Evolutionary conservation across 2,329 filamentous ascomycete species (phyloP), one percentile per base, ranked within the genome.

Genomic region (Pleomassaria siparia): DNA sequence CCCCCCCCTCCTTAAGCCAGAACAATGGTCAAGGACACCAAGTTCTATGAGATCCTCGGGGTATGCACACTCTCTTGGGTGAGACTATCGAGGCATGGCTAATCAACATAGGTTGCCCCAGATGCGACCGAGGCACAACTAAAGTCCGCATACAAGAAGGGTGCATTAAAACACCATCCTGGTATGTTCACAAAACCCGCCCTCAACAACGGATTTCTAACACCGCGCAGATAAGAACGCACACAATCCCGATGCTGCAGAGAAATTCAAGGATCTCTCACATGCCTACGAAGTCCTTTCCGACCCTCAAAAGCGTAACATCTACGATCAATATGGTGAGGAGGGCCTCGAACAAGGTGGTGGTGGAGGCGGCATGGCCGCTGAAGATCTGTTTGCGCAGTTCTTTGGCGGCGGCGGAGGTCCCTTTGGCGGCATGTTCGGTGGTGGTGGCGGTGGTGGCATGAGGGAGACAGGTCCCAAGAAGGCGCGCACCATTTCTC

Each of bases 321-420:
- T 97, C 53, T 99, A 99, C 74, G 94, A 99, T 68, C 90, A 96
- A 74, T 96, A 95, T 86, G 94, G 94, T 60, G 91, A 99, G 77
- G 91, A 95, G 64, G 94, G 94, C 54, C 83, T 99, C 42, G 92
- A 97, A 70, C 76, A 80, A 71, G 91, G 91, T 59, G 88, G 80
- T 45, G 88, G 83, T 50, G 86, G 81, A 51, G 85, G 80, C 50
- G 91, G 91, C 68, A 96, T 96, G 90, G 90, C 89, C 59, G 92
- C 92, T 18, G 94, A 97, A 74, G 92, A 97, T 60, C 80, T 97
- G 54, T 96, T 97, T 70, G 89, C 91, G 36, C 91, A 96, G 76
- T 97, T 97, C 85, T 97, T 97, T 68, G 90, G 90, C 58, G 84
- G 79, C 55, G 84, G 85, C 46, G 76, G 84, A 53, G 85, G 84